A percentile compares a stretch with the other conserved stretches of the same genome.
phyloP scores from a whole-genome alignment of 2,329 filamentous ascomycete species.

The Canariomyces notabilis region DNA sequence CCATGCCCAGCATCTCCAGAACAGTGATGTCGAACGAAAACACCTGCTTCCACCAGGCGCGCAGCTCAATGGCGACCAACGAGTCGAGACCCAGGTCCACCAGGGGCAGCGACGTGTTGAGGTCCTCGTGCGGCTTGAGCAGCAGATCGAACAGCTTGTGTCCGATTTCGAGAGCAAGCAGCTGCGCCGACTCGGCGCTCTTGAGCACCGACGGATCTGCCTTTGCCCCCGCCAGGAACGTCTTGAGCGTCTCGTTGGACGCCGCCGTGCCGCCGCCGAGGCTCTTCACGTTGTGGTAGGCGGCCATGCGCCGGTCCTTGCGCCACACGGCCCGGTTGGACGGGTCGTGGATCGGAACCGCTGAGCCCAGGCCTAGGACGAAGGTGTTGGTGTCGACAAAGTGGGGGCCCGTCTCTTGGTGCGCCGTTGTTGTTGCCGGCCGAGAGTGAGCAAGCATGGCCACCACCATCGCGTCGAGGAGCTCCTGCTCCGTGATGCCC shows the following conservation, averaged over 20 bases:
- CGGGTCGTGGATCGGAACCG: slow-evolving; percentile 22
- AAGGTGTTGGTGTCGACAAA: slow-evolving; percentile 6
- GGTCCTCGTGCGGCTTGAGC: not conserved
- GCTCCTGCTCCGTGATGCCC: slow-evolving; percentile 13
- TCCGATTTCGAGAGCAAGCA: too few relatives aligned
- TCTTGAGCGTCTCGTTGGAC: too few relatives aligned
- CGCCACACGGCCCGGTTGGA: slow-evolving; percentile 27
- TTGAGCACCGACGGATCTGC: too few relatives aligned
- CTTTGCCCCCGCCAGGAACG: too few relatives aligned
- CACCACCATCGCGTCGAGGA: slow-evolving; percentile 2
- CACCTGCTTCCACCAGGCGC: too few relatives aligned
- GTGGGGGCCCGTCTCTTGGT: too few relatives aligned
- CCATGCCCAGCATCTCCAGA: too few relatives aligned
- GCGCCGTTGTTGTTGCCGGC: not conserved
- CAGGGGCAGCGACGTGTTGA: not conserved
- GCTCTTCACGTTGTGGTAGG: slow-evolving; percentile 26
- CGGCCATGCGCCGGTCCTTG: slow-evolving; percentile 27
- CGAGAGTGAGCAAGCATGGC: not conserved
- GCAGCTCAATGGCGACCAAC: not conserved
- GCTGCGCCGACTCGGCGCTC: too few relatives aligned
- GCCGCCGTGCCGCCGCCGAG: too few relatives aligned
- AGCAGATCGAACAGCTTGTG: not conserved
- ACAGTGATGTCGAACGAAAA: too few relatives aligned
- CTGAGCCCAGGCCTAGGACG: slow-evolving; percentile 26
- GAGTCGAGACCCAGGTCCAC: not conserved